Percentiles rank a stretch among this genome's conserved stretches.
phyloP scores from a whole-genome alignment of 2,329 filamentous ascomycete species.

The Botryotinia convoluta region DNA sequence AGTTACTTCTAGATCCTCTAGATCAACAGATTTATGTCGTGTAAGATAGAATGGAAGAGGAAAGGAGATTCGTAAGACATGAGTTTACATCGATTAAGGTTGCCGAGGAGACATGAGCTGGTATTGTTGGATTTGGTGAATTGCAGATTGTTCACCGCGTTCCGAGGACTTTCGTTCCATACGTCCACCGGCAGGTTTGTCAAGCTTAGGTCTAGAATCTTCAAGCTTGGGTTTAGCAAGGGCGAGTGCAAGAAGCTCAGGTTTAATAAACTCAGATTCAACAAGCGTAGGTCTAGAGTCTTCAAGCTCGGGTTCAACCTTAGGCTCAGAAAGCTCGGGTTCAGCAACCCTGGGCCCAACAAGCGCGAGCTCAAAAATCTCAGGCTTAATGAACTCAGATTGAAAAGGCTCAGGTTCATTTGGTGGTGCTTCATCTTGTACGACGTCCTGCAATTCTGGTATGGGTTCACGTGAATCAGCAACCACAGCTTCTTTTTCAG shows the following conservation, averaged over 20 bases:
- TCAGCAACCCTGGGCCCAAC: background rate
- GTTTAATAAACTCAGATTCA: background rate
- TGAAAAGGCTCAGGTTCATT: background rate
- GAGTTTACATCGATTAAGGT: background rate
- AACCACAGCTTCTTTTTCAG: background rate
- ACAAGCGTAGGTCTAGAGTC: background rate
- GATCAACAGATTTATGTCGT: background rate
- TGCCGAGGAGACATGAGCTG: conserved; percentile 9
- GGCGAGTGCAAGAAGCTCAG: background rate
- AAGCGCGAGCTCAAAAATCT: background rate
- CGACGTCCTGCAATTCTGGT: background rate
- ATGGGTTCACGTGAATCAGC: background rate
- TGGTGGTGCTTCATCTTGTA: background rate
- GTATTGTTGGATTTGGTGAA: background rate
- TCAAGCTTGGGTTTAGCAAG: background rate
- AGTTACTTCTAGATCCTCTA: background rate
- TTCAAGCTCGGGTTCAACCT: background rate
- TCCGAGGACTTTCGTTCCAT: background rate
- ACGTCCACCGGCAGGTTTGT: background rate
- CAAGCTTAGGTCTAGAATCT: background rate
- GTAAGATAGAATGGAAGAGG: background rate
- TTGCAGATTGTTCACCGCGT: background rate
- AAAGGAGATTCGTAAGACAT: background rate
- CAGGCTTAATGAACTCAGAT: background rate
- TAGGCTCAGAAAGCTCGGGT: background rate